Percentiles rank a stretch among this genome's conserved stretches.
These are phyloP conservation scores for Bryopsis sp. DNA, from an alignment of 139 green algal genomes.

Conservation along the genomic window DNA sequence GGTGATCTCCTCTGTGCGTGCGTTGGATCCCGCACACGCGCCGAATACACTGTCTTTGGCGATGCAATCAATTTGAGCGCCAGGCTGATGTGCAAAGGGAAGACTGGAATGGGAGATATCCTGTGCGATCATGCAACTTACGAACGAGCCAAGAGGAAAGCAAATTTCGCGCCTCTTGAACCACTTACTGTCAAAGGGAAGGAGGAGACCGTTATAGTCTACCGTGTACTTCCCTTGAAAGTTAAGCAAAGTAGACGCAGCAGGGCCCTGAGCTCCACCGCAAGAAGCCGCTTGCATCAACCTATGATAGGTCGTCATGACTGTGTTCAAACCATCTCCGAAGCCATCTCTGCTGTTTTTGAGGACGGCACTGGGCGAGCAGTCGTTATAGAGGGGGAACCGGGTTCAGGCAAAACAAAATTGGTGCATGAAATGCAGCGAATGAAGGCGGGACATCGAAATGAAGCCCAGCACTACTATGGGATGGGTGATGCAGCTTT, in stretches of 20 bases:
- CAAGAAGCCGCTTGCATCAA: neutral
- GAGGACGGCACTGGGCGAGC: neutral
- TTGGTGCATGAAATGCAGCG: neutral
- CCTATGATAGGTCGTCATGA: neutral
- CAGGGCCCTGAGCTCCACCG: neutral
- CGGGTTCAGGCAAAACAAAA: neutral
- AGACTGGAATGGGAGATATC: conserved; percentile 34
- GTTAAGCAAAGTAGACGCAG: neutral
- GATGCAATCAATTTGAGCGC: conserved; percentile 77
- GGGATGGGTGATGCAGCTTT: conserved; percentile 37
- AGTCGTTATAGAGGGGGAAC: conserved; percentile 1
- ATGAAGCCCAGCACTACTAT: conserved; percentile 26
- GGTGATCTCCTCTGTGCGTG: conserved; percentile 70
- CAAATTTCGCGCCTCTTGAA: conserved; percentile 34
- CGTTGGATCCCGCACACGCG: conserved; percentile 54
- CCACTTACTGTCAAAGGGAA: conserved; percentile 50
- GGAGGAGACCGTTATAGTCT: conserved; percentile 33
- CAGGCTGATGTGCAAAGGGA: conserved; percentile 57
- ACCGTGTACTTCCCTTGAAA: neutral
- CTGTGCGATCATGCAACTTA: conserved; percentile 61
- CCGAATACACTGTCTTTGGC: conserved; percentile 81
- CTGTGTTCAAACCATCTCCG: neutral
- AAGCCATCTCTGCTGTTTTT: neutral
- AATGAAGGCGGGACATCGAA: neutral
- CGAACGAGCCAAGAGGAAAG: conserved; percentile 37